Conservation (phyloP, 441 rosid genomes). For the Omphalea diandra region DNA sequence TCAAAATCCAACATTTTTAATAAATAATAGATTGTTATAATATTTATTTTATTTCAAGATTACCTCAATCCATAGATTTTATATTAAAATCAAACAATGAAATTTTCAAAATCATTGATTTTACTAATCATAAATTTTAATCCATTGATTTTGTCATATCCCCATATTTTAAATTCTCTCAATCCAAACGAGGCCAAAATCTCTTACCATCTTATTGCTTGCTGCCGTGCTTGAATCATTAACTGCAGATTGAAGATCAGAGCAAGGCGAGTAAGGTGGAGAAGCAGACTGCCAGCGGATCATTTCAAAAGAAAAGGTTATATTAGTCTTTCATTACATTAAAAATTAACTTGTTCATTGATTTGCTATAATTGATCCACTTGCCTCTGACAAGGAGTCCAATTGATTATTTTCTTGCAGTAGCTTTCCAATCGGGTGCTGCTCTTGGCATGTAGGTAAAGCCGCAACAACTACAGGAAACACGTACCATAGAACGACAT, state of each 20-base stretch:
- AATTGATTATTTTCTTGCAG: slow-evolving; percentile 34
- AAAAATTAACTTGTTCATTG: slow-evolving; percentile 9
- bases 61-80: no score
- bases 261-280: slow-evolving; percentile 33
- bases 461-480: no score
- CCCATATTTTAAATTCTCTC: no score
- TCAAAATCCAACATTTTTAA: no score
- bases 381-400: slow-evolving; percentile 45
- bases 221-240: slow-evolving; percentile 30
- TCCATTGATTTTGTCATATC: no score
- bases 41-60: no score
- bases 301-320: background rate
- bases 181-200: no score
- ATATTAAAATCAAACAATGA: no score
- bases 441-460: slow-evolving; percentile 29
- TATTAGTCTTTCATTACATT: slow-evolving; percentile 5
- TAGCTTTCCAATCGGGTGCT: slow-evolving; percentile 34
- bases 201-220: slow-evolving; percentile 34
- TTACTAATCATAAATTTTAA: no score
- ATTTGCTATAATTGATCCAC: slow-evolving; percentile 27
- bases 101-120: no score
- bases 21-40: no score
- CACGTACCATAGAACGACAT: no score
- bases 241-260: slow-evolving; percentile 34
- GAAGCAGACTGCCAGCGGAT: slow-evolving; percentile 28